Evolutionary conservation across 176 grass and related monocot species (phyloP).

Genomic region (Oryza nivara): DNA sequence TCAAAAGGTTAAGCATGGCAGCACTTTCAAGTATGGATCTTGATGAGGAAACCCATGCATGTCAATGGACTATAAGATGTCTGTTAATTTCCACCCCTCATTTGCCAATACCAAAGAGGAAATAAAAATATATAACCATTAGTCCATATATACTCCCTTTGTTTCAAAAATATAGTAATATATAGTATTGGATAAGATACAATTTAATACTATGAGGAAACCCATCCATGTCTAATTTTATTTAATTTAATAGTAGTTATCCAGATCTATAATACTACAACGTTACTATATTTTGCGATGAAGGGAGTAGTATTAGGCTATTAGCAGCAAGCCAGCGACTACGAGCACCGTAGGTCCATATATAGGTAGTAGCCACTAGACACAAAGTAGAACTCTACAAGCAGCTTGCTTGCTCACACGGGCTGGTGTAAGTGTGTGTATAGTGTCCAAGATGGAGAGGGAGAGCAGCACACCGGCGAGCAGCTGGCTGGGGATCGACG

Average conservation of each 20-base stretch:
- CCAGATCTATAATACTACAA: too few relatives aligned
- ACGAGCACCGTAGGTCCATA: not conserved
- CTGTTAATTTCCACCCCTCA: not conserved
- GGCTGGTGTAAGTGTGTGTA: not conserved
- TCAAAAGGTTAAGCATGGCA: not conserved
- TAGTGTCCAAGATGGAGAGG: not conserved
- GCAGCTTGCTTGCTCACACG: not conserved
- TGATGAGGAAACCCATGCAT: not conserved
- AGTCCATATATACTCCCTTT: not conserved
- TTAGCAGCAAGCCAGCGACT: not conserved
- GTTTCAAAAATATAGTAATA: too few relatives aligned
- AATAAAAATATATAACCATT: not conserved
- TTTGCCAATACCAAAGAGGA: too few relatives aligned
- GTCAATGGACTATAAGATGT: not conserved
- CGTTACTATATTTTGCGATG: too few relatives aligned
- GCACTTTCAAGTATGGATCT: not conserved
- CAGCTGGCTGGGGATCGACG: conserved; percentile 27
- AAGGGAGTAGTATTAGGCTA: too few relatives aligned
- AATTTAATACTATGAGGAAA: too few relatives aligned
- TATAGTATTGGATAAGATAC: too few relatives aligned
- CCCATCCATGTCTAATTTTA: too few relatives aligned
- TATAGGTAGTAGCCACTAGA: not conserved
- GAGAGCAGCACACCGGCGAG: not conserved
- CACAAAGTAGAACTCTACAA: too few relatives aligned
- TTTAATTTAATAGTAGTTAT: too few relatives aligned